phyloP scores from a whole-genome alignment of 1,139 yeast genomes.

The Kluyveromyces marxianus region DNA sequence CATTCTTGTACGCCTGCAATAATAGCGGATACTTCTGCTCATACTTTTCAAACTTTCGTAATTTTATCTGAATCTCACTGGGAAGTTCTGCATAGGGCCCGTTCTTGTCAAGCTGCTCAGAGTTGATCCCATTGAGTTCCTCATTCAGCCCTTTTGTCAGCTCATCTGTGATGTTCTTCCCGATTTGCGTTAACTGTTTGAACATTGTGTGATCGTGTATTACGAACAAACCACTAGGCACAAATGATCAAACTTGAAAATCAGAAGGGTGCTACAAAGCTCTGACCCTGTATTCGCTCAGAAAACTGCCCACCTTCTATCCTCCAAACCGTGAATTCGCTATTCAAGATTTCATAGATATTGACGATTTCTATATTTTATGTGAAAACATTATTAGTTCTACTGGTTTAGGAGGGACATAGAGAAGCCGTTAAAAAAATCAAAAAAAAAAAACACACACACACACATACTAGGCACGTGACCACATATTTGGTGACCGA shows the following conservation, averaged over 20 bases:
- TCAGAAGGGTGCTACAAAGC: not conserved
- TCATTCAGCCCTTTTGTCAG: constrained; percentile 33
- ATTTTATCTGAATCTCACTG: constrained; percentile 48
- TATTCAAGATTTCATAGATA: too few species aligned
- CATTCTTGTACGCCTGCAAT: constrained; percentile 75
- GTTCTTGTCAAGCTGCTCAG: constrained; percentile 24
- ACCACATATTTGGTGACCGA: too few species aligned
- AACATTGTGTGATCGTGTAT: constrained; percentile 38
- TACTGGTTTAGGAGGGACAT: too few species aligned
- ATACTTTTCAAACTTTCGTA: constrained; percentile 75
- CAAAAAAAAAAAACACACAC: too few species aligned
- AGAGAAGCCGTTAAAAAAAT: too few species aligned
- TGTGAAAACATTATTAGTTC: too few species aligned
- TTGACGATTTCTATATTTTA: too few species aligned
- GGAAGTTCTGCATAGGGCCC: constrained; percentile 37
- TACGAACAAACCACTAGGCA: not conserved
- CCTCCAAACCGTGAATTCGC: too few species aligned
- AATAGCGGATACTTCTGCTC: constrained; percentile 83
- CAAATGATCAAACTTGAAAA: not conserved
- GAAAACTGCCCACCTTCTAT: not conserved
- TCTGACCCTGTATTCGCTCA: too few species aligned
- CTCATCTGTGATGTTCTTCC: constrained; percentile 63
- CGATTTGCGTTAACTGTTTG: constrained; percentile 50
- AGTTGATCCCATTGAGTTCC: constrained; percentile 19
- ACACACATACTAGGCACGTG: too few species aligned